Evolutionary conservation across 2,329 filamentous ascomycete species (phyloP), one percentile per base, ranked within the genome.

Genomic region (Lachnellula hyalina): DNA sequence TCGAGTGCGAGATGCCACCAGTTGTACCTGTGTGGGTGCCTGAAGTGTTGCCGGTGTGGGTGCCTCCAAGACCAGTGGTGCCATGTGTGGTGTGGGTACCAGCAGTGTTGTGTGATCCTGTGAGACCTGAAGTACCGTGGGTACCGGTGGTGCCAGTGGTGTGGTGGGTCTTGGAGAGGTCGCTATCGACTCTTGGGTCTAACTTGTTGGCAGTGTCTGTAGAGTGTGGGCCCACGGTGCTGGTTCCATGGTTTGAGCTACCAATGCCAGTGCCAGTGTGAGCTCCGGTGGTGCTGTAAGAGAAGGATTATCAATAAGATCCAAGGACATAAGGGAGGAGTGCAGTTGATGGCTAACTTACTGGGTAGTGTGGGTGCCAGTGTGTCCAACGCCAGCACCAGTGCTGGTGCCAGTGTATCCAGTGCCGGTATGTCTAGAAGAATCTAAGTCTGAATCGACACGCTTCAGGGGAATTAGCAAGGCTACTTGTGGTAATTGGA

Each of bases 171-270:
- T 65, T 82, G 78, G 1, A 77, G 73, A 59, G 28, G 28, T 82
- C 71, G 12, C 74, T 77, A 68, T 82, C 79, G 51, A 82, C 76
- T 19, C 53, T 40, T 6, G 79, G 79, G 52, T 82, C 79, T 3
- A 71, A 44, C 71, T 79, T 80, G 73, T 82, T 82, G 60, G 75
- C 9, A 59, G 62, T 79, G 73, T 41, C 69, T 74, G 68, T 74
- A 73, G 72, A 82, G 79, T 8, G 23, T 19, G 38, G 21, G 32
- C 74, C 38, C n/a, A 15, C 36, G 14, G 8, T 25, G 28, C 9
- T 32, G 28, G 2, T 32, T 32, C 9, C 28, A 32, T 32, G 28
- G 28, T 12, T 32, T 32, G 28, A 32, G 21, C 35, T 17, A 19
- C 35, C 23, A 42, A 28, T 17, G 12, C 48, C 48, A 28, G 21